Evolutionary conservation across 2,329 filamentous ascomycete genomes (phyloP).

Genomic region (Beauveria sp.): DNA sequence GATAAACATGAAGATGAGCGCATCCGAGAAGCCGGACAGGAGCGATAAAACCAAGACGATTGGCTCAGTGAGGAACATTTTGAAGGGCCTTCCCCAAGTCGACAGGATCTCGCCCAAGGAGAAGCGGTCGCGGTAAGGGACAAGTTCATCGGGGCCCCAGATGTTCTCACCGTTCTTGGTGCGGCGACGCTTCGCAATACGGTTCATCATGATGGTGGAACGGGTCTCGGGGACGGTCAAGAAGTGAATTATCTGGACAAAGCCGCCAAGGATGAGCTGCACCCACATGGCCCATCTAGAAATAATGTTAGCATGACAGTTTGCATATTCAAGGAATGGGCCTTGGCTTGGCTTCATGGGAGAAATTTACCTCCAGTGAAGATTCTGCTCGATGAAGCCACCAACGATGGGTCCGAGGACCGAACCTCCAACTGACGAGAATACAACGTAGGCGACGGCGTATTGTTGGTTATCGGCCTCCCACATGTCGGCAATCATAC

Average conservation of each 20-base stretch:
- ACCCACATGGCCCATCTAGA: conserved; percentile 67
- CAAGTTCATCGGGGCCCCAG: conserved; percentile 66
- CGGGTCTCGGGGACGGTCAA: conserved; percentile 71
- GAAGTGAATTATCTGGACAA: conserved; percentile 60
- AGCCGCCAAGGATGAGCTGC: conserved; percentile 68
- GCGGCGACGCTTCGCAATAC: conserved; percentile 67
- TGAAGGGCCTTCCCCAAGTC: conserved; percentile 59
- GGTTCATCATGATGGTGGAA: conserved; percentile 68
- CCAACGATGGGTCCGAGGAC: conserved; percentile 72
- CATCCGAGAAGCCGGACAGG: conserved; percentile 65
- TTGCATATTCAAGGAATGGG: not conserved
- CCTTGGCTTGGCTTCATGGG: not conserved
- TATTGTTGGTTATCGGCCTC: conserved; percentile 66
- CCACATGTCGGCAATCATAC: conserved; percentile 70
- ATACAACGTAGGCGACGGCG: conserved; percentile 68
- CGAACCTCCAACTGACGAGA: conserved; percentile 72
- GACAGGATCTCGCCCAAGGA: conserved; percentile 46
- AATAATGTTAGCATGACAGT: conserved; percentile 10
- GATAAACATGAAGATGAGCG: conserved; percentile 71
- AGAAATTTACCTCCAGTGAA: conserved; percentile 53
- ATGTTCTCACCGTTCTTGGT: conserved; percentile 51
- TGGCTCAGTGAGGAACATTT: conserved; percentile 67
- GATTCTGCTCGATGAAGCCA: conserved; percentile 62
- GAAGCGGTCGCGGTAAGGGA: conserved; percentile 52
- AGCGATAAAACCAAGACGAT: conserved; percentile 65